These are phyloP conservation scores for Irpex sp. DNA, from an alignment of 1,284 basidiomycete species.

Conservation along the genomic window DNA sequence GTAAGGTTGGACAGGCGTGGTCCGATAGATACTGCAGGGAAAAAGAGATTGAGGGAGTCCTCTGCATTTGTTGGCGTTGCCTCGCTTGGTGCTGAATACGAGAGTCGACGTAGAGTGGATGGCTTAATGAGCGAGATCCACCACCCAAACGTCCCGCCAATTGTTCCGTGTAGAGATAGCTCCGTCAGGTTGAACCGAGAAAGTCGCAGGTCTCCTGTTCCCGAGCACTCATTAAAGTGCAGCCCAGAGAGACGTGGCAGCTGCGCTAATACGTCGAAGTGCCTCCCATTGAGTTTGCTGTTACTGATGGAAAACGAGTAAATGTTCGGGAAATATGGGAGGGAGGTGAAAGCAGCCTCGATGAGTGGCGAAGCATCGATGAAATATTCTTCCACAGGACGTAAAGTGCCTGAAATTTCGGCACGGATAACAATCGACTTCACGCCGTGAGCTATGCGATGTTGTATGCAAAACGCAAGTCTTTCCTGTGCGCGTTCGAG, in stretches of 20 bases:
- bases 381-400: neutral
- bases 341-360: neutral
- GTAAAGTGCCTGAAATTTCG: neutral
- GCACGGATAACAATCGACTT: conserved; percentile 1
- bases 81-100: conserved; percentile 2
- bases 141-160: conserved; percentile 10
- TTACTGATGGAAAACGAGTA: conserved; percentile 3
- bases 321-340: conserved; percentile 3
- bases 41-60: conserved; percentile 4
- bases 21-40: conserved; percentile 6
- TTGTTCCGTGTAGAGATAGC: conserved; percentile 8
- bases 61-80: neutral
- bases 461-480: conserved; percentile 2
- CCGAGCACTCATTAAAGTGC: conserved; percentile 6
- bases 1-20: conserved; percentile 2
- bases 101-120: conserved; percentile 4
- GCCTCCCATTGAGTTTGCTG: neutral
- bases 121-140: conserved; percentile 10
- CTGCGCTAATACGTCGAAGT: conserved; percentile 4
- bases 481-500: neutral
- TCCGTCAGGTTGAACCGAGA: conserved; percentile 1
- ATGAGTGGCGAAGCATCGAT: conserved; percentile 3
- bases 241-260: conserved; percentile 4
- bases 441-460: conserved; percentile 6
- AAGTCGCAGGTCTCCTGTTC: conserved; percentile 5